Percentiles rank a stretch among this genome's conserved stretches.
These are phyloP conservation scores for Pleurotus pulmonarius DNA, from an alignment of 768 basidiomycete species.

Conservation along the genomic window DNA sequence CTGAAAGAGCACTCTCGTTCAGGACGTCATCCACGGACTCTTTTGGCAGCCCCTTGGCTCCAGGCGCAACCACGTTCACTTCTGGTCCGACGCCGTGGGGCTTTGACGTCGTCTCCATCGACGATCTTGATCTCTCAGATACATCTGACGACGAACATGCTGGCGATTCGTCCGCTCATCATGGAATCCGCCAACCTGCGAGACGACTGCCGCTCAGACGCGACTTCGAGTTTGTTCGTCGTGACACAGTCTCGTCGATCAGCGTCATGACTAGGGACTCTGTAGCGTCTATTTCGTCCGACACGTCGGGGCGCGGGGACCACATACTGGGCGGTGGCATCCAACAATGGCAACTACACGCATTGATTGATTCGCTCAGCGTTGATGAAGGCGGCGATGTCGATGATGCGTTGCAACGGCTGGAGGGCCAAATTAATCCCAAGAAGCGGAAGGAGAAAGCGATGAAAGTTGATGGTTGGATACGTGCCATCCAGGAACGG, in stretches of 20 bases:
- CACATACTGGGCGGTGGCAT: conserved; percentile 46
- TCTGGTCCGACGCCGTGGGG: conserved; percentile 43
- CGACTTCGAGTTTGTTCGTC: conserved; percentile 77
- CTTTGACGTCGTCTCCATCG: conserved; percentile 73
- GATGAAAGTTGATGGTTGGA: conserved; percentile 80
- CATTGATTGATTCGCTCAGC: conserved; percentile 68
- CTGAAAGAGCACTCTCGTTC: conserved; percentile 31
- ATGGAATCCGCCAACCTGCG: conserved; percentile 50
- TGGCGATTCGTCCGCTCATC: conserved; percentile 34
- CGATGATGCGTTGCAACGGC: conserved; percentile 71
- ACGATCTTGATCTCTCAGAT: conserved; percentile 80
- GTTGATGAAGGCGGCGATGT: conserved; percentile 77
- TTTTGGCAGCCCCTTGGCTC: conserved; percentile 40
- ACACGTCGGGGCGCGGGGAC: conserved; percentile 37
- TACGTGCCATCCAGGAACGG: conserved; percentile 65
- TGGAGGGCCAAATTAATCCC: conserved; percentile 85
- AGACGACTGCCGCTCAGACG: conserved; percentile 69
- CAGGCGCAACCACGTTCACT: conserved; percentile 32
- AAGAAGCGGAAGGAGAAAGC: conserved; percentile 66
- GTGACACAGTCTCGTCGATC: conserved; percentile 76
- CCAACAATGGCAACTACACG: conserved; percentile 82
- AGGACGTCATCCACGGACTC: conserved; percentile 49
- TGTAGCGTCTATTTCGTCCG: conserved; percentile 43
- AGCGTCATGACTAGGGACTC: conserved; percentile 65
- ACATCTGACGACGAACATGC: conserved; percentile 55